Base-by-base conservation (phyloP, 1,284 basidiomycete genomes). In the Irpex rosettiformis region DNA sequence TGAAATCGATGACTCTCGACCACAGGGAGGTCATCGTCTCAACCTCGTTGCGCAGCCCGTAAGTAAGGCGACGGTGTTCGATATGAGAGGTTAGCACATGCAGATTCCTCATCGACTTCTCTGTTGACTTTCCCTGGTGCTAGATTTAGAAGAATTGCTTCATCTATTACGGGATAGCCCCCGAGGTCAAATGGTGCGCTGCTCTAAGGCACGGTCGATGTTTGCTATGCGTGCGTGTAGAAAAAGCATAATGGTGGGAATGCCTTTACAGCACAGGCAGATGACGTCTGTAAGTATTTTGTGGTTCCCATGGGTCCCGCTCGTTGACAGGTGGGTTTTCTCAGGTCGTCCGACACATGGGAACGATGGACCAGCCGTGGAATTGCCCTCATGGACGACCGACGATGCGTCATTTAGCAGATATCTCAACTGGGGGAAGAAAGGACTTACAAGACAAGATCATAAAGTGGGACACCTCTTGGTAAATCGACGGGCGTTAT, bases 211-310 rank as follows among this genome's bases (percentile, higher is more conserved):
- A n/a, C 82, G 95, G 16, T 81, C 86, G 6, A 98, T 99, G 94
- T 98, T 99, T 70, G 97, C 97, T 0, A 93, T 88, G 80, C 84
- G 96, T 45, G 97, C 97, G 0, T 99, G 97, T 72, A 75, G 97
- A 61, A 94, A 91, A 75, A 98, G 94, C 72, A 88, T 98, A 58
- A 99, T 99, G 96, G 84, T 99, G 48, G 96, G 96, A 4, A 93
- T 85, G 73, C 81, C 94, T 11, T 76, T 98, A 58, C 92, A 81
- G 16, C 78, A 75, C 61, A 74, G 77, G 10, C 91, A 92, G 70
- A 98, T 98, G 97, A 80, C 79, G 10, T 73, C 81, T 62, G 93
- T 95, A 68, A 69, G 86, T 74, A 6, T 3, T 28, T 22, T 45
- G 22, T 27, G 33, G 42, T 8, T 24, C 27, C n/a, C 52, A 53